Conservation (phyloP, 2,329 filamentous ascomycete species). For the Blastomyces emzantsi region DNA sequence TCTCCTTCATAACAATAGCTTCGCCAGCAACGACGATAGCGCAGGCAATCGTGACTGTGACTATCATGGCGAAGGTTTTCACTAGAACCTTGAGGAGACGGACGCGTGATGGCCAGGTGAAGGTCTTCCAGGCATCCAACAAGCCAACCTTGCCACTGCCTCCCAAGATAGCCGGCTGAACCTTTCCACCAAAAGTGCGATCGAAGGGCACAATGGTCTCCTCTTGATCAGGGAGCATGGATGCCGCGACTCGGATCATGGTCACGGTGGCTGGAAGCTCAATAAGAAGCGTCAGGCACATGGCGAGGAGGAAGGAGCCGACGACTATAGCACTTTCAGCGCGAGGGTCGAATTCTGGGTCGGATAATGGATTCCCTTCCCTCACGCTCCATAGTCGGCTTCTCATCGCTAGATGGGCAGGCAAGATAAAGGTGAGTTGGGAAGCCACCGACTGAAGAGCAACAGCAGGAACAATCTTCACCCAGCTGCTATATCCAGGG, state of each 20-base stretch:
- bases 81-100: slow-evolving; percentile 65
- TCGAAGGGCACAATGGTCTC: slow-evolving; percentile 87
- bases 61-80: slow-evolving; percentile 56
- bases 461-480: slow-evolving; percentile 61
- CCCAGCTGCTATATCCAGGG: slow-evolving; percentile 55
- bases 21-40: slow-evolving; percentile 45
- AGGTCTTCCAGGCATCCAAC: slow-evolving; percentile 68
- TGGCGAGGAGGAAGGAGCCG: slow-evolving; percentile 26
- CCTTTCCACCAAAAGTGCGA: slow-evolving; percentile 69
- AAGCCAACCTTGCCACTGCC: slow-evolving; percentile 63
- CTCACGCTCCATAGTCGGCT: slow-evolving; percentile 41
- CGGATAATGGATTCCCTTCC: slow-evolving; percentile 19
- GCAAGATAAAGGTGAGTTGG: slow-evolving; percentile 41
- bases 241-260: slow-evolving; percentile 76
- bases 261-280: slow-evolving; percentile 68
- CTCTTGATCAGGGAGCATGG: slow-evolving; percentile 69
- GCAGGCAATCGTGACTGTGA: slow-evolving; percentile 43
- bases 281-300: slow-evolving; percentile 49
- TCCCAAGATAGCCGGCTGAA: slow-evolving; percentile 64
- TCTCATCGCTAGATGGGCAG: slow-evolving; percentile 32
- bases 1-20: slow-evolving; percentile 38
- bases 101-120: slow-evolving; percentile 61
- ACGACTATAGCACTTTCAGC: slow-evolving; percentile 29
- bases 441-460: slow-evolving; percentile 53
- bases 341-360: slow-evolving; percentile 25